Evolutionary conservation across 495 filamentous ascomycete genomes (phyloP).

Genomic region (Parathielavia appendiculata): DNA sequence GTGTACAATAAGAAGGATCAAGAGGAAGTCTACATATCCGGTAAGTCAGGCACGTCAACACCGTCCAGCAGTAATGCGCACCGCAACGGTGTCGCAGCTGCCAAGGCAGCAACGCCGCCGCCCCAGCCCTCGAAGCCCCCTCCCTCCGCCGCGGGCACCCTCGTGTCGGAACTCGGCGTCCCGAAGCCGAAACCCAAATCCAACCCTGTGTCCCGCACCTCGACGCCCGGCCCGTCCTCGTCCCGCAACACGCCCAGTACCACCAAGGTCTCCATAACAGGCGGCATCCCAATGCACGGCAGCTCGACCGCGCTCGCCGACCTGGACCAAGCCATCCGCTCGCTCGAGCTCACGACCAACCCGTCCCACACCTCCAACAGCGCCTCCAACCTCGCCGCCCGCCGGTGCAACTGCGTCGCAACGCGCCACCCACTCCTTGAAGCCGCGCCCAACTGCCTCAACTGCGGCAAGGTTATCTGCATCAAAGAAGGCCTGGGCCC

Average conservation of each 20-base stretch:
- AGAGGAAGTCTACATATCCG: constrained; percentile 37
- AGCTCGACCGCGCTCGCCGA: constrained; percentile 71
- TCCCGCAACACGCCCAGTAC: constrained; percentile 19
- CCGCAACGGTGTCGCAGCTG: constrained; percentile 38
- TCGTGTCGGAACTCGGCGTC: constrained; percentile 68
- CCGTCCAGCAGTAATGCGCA: constrained; percentile 29
- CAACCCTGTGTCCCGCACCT: constrained; percentile 48
- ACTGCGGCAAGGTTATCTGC: constrained; percentile 95
- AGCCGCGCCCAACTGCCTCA: constrained; percentile 86
- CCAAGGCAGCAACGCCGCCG: constrained; percentile 32
- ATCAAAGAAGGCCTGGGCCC: constrained; percentile 90
- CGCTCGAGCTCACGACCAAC: constrained; percentile 85
- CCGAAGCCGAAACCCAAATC: constrained; percentile 59
- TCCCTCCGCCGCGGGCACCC: constrained; percentile 64
- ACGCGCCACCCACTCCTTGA: constrained; percentile 76
- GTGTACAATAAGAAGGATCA: constrained; percentile 42
- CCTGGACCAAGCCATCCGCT: constrained; percentile 85
- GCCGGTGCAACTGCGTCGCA: constrained; percentile 79
- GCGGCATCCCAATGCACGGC: constrained; percentile 71
- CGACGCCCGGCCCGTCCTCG: constrained; percentile 46
- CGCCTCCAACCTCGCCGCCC: constrained; percentile 43
- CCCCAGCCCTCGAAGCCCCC: constrained; percentile 47
- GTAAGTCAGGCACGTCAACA: constrained; percentile 32
- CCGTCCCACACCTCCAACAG: constrained; percentile 52
- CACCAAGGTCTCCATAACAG: constrained; percentile 61